Percentiles rank a stretch among this genome's conserved stretches.
Conservation (phyloP, 441 rosid genomes). For the Eutrema salsugineum region DNA sequence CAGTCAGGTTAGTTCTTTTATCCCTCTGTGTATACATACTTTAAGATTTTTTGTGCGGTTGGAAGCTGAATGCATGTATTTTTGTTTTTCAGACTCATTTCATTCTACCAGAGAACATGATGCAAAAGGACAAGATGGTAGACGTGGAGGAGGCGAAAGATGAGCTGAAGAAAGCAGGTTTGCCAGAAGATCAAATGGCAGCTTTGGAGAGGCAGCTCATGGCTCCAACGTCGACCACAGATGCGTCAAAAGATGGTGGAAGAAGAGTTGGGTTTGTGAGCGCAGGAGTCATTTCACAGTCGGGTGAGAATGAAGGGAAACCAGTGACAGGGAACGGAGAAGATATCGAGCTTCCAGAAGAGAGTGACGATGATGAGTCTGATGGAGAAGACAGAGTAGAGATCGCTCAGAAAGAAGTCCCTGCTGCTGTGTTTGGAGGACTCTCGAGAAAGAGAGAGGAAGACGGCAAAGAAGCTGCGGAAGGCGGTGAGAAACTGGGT, state of each 20-base stretch:
- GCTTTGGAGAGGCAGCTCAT: slow-evolving; percentile 80
- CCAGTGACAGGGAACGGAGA: slow-evolving; percentile 47
- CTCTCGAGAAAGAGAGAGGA: slow-evolving; percentile 73
- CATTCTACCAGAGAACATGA: slow-evolving; percentile 77
- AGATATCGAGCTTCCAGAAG: slow-evolving; percentile 85
- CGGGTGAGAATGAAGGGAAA: slow-evolving; percentile 40
- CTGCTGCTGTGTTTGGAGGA: slow-evolving; percentile 83
- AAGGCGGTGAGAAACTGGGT: slow-evolving; percentile 50
- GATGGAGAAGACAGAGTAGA: slow-evolving; percentile 58
- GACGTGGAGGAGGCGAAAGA: slow-evolving; percentile 86
- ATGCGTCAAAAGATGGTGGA: slow-evolving; percentile 40
- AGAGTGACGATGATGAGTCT: slow-evolving; percentile 74
- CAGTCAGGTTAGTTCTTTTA: slow-evolving; percentile 59
- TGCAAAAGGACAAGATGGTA: slow-evolving; percentile 81
- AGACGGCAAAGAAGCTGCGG: slow-evolving; percentile 27
- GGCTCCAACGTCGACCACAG: slow-evolving; percentile 40
- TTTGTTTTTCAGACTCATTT: slow-evolving; percentile 61
- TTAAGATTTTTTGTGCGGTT: neutral
- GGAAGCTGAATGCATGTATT: neutral
- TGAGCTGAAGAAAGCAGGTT: slow-evolving; percentile 76
- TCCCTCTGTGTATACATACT: neutral
- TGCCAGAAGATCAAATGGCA: slow-evolving; percentile 89
- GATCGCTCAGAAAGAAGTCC: slow-evolving; percentile 84
- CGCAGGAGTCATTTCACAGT: slow-evolving; percentile 72
- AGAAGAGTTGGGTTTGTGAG: slow-evolving; percentile 83